A percentile compares a stretch with the other conserved stretches of the same genome.
phyloP scores from a whole-genome alignment of 768 basidiomycete genomes.

The Auricularia sp. region DNA sequence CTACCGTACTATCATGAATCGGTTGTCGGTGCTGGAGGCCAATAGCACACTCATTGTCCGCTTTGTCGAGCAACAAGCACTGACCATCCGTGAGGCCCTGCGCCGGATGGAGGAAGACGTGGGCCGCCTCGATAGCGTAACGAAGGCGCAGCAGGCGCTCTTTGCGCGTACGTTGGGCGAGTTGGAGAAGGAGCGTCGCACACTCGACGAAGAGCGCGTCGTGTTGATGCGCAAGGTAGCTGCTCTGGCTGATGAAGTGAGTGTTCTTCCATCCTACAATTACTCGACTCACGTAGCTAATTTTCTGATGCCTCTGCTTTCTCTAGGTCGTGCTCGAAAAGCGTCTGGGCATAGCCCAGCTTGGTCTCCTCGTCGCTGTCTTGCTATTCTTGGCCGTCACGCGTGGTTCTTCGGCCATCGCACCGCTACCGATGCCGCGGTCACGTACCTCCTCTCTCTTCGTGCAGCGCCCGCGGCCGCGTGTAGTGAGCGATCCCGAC shows the following conservation, averaged over 20 bases:
- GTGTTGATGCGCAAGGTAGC: conserved; percentile 63
- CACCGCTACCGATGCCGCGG: background rate
- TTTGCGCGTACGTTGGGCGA: conserved; percentile 55
- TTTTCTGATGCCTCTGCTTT: background rate
- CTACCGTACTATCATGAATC: conserved; percentile 93
- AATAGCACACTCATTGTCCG: conserved; percentile 76
- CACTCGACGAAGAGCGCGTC: conserved; percentile 60
- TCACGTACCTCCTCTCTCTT: background rate
- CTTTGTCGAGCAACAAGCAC: conserved; percentile 86
- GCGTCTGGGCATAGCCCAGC: conserved; percentile 78
- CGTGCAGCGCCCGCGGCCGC: background rate
- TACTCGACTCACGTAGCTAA: background rate
- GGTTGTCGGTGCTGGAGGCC: conserved; percentile 70
- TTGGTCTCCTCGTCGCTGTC: conserved; percentile 72
- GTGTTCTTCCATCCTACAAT: conserved; percentile 4
- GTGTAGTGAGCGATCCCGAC: background rate
- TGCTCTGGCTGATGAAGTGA: conserved; percentile 71
- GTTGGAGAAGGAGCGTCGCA: conserved; percentile 55
- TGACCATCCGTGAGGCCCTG: conserved; percentile 63
- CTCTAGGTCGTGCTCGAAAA: conserved; percentile 76
- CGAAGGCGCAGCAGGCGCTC: conserved; percentile 57
- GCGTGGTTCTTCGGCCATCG: conserved; percentile 33
- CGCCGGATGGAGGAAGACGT: conserved; percentile 67
- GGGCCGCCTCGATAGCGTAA: conserved; percentile 62
- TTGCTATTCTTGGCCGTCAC: conserved; percentile 82